Percentiles rank a stretch among this genome's conserved stretches.
phyloP scores from a whole-genome alignment of 2,329 filamentous ascomycete species.

The Cladosporium austrohemisphaericum region DNA sequence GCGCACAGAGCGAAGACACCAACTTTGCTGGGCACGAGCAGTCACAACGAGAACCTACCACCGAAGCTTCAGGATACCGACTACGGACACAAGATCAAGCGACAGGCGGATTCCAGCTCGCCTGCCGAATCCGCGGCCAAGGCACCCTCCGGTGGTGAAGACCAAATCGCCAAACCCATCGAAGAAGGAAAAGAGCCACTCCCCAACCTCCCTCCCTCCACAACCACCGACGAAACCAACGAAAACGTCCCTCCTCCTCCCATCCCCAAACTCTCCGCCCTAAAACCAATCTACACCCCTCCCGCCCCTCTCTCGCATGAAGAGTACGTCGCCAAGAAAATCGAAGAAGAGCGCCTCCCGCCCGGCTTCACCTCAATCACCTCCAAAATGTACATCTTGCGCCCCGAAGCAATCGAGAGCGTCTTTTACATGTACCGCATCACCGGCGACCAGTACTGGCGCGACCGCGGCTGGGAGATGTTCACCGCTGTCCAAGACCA shows the following conservation, averaged over 20 bases:
- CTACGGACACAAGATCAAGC: conserved; percentile 3
- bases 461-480: conserved; percentile 84
- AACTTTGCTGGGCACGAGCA: neutral
- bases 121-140: neutral
- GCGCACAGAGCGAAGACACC: conserved; percentile 10
- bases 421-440: conserved; percentile 90
- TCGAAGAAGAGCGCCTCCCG: conserved; percentile 39
- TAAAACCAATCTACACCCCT: conserved; percentile 24
- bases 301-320: conserved; percentile 27
- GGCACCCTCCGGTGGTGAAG: too few species aligned
- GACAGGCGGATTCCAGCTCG: neutral
- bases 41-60: neutral
- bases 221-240: conserved; percentile 4
- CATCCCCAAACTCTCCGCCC: conserved; percentile 14
- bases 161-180: neutral
- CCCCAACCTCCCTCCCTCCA: conserved; percentile 7
- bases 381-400: conserved; percentile 39
- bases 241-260: neutral
- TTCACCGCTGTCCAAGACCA: conserved; percentile 66
- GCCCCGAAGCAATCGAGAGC: conserved; percentile 79
- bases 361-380: conserved; percentile 39
- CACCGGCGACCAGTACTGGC: conserved; percentile 70
- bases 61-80: conserved; percentile 3
- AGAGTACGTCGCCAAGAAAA: conserved; percentile 31
- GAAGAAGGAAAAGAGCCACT: conserved; percentile 1